Percentiles rank a stretch among this genome's conserved stretches.
These are phyloP conservation scores for Helianthus tuberosus DNA, from an alignment of 129 eudicot species.

Conservation along the genomic window DNA sequence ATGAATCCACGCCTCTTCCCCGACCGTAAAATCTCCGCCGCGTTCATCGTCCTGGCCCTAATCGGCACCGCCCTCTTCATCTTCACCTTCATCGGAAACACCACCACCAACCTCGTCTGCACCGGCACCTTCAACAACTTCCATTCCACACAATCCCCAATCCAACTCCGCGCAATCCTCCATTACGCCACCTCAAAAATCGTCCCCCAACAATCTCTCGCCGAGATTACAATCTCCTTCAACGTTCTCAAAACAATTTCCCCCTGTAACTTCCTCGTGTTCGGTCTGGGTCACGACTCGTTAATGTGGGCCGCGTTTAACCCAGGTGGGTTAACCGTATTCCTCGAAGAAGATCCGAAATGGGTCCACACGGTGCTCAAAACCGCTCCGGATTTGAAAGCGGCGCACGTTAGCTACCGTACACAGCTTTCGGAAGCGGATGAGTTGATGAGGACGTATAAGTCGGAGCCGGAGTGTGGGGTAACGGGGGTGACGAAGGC, in stretches of 20 bases:
- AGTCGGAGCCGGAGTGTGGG: conserved; percentile 52
- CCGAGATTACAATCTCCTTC: conserved; percentile 56
- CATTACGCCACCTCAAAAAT: conserved; percentile 72
- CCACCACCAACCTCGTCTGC: conserved; percentile 23
- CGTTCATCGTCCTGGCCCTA: conserved; percentile 27
- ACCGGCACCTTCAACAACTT: conserved; percentile 21
- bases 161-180: conserved; percentile 57
- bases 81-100: conserved; percentile 27
- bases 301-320: conserved; percentile 83
- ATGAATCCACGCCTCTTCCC: conserved; percentile 36
- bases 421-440: conserved; percentile 67
- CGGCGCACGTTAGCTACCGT: conserved; percentile 54
- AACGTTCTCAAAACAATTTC: conserved; percentile 49
- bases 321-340: conserved; percentile 68
- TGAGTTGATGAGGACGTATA: conserved; percentile 38
- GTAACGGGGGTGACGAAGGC: conserved; percentile 35
- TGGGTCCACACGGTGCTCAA: conserved; percentile 60
- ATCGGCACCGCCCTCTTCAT: conserved; percentile 25
- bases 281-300: conserved; percentile 88
- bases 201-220: conserved; percentile 59
- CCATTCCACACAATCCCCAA: neutral
- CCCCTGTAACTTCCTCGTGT: conserved; percentile 74
- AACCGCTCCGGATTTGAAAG: conserved; percentile 61
- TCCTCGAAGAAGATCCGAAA: conserved; percentile 82
- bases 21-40: conserved; percentile 33